Evolutionary conservation across 371 early-diverging fungal genomes (phyloP).

Genomic region (Mycotypha africana): DNA sequence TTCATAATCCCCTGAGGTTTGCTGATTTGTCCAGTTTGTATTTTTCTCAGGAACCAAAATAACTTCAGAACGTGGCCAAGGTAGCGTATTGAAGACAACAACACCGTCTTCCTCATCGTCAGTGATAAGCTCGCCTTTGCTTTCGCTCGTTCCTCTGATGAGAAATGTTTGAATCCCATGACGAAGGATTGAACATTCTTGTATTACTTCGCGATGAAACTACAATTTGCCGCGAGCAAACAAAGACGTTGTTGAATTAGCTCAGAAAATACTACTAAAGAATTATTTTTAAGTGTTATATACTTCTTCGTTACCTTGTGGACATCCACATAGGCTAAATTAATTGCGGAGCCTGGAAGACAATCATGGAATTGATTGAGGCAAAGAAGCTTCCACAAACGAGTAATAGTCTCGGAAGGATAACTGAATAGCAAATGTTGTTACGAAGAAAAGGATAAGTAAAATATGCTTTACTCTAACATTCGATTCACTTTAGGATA

Average conservation of each 20-base stretch:
- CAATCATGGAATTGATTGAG: conserved; percentile 97
- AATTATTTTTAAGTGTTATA: too few relatives aligned
- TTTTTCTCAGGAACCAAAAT: conserved; percentile 50
- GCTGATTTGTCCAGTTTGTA: conserved; percentile 31
- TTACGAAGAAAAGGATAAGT: too few relatives aligned
- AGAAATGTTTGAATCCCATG: conserved; percentile 27
- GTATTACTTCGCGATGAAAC: conserved; percentile 40
- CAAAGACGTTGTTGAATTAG: neutral
- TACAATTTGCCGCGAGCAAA: too few relatives aligned
- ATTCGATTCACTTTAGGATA: too few relatives aligned
- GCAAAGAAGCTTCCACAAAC: conserved; percentile 88
- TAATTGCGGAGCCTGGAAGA: conserved; percentile 90
- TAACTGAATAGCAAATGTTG: conserved; percentile 45
- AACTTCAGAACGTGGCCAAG: conserved; percentile 73
- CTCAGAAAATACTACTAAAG: neutral
- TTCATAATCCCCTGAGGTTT: conserved; percentile 40
- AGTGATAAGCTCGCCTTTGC: too few relatives aligned
- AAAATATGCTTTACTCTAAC: neutral
- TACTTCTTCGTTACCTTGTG: conserved; percentile 36
- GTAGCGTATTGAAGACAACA: conserved; percentile 74
- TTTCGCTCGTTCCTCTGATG: conserved; percentile 9
- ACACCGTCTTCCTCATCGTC: conserved; percentile 14
- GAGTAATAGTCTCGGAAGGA: conserved; percentile 67
- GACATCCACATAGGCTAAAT: conserved; percentile 84
- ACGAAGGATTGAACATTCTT: conserved; percentile 23